Conservation (phyloP, 805 yeast genomes). For the Starmerella bombi region DNA sequence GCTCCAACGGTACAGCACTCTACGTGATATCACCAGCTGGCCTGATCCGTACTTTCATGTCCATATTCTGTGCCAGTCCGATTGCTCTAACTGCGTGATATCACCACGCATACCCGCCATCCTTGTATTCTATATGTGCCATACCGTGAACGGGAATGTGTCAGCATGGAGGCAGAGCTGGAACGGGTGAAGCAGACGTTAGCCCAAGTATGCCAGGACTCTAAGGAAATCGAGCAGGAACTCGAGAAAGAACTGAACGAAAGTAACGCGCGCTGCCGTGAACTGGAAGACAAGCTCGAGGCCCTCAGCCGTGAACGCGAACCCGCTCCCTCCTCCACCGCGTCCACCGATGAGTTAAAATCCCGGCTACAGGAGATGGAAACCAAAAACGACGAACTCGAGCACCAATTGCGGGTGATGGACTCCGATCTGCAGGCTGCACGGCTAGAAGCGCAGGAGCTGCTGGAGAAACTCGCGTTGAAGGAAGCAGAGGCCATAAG, state of each 20-base stretch:
- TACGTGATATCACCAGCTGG: too few relatives aligned
- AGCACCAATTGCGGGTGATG: conserved; percentile 30
- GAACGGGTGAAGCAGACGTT: conserved; percentile 33
- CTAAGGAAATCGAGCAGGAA: conserved; percentile 35
- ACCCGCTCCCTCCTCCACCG: background rate
- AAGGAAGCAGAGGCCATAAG: background rate
- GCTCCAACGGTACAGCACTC: too few relatives aligned
- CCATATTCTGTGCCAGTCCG: too few relatives aligned
- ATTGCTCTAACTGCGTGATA: too few relatives aligned
- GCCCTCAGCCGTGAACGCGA: background rate
- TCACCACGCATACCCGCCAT: too few relatives aligned
- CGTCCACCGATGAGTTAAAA: conserved; percentile 4
- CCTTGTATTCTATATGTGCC: too few relatives aligned
- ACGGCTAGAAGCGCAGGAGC: background rate
- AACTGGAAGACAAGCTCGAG: conserved; percentile 21
- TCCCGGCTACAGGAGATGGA: conserved; percentile 32
- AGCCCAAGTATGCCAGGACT: conserved; percentile 33
- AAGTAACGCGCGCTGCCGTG: conserved; percentile 23
- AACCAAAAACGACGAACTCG: conserved; percentile 34
- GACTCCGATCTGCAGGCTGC: background rate
- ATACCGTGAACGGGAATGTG: too few relatives aligned
- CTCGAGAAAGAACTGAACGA: conserved; percentile 34
- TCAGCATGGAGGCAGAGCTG: conserved; percentile 27
- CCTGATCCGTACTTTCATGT: too few relatives aligned
- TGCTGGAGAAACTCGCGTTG: background rate